phyloP scores from a whole-genome alignment of 495 filamentous ascomycete genomes.

The Podospora tetraspora region DNA sequence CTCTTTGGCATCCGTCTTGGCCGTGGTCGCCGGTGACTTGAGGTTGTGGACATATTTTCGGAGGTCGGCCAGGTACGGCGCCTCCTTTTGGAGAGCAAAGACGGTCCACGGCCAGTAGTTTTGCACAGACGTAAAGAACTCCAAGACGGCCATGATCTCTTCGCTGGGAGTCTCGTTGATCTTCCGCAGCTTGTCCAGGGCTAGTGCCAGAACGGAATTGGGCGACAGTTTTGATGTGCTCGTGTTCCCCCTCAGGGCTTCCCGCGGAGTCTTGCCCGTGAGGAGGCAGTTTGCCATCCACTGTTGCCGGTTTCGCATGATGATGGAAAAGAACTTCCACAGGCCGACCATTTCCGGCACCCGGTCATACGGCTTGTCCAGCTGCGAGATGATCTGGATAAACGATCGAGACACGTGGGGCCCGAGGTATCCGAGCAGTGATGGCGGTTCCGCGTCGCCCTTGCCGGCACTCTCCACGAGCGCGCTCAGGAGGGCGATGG shows the following conservation, averaged over 20 bases:
- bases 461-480: conserved; percentile 65
- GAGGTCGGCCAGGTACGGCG: conserved; percentile 62
- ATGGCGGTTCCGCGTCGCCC: conserved; percentile 68
- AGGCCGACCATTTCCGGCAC: conserved; percentile 55
- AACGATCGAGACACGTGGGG: conserved; percentile 77
- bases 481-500: conserved; percentile 64
- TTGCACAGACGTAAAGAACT: conserved; percentile 79
- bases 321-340: conserved; percentile 82
- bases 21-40: conserved; percentile 42
- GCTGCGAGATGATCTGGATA: conserved; percentile 65
- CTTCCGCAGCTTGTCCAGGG: conserved; percentile 64
- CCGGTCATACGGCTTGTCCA: conserved; percentile 71
- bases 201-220: conserved; percentile 66
- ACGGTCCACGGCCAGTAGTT: conserved; percentile 93
- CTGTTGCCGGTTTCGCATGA: conserved; percentile 85
- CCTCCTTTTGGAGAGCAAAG: conserved; percentile 65
- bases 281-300: conserved; percentile 92
- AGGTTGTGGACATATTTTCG: conserved; percentile 63
- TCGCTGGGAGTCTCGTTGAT: conserved; percentile 58
- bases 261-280: conserved; percentile 75
- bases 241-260: conserved; percentile 55
- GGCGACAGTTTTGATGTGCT: conserved; percentile 44
- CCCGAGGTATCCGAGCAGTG: conserved; percentile 81
- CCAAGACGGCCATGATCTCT: conserved; percentile 66
- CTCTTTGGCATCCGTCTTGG: conserved; percentile 43